A percentile compares a stretch with the other conserved stretches of the same genome.
phyloP scores from a whole-genome alignment of 31 red algal species.

The Odonthalia washingtoniensis region DNA sequence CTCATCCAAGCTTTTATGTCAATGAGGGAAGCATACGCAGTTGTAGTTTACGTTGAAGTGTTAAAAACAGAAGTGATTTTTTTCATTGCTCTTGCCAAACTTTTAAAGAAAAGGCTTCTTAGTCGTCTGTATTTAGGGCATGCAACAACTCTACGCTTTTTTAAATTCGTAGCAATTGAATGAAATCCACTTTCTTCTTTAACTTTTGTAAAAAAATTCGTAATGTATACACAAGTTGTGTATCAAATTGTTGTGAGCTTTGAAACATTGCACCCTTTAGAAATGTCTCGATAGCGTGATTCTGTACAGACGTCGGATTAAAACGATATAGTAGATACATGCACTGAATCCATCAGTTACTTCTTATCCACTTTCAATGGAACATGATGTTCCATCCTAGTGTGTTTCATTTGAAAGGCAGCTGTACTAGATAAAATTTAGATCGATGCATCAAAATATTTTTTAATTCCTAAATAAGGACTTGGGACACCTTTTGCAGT shows the following conservation, averaged over 20 bases:
- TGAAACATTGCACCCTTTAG: constrained; percentile 43
- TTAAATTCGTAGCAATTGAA: constrained; percentile 61
- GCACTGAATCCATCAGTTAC: constrained; percentile 1
- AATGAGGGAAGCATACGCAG: too few species aligned
- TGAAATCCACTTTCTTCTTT: constrained; percentile 21
- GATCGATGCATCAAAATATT: constrained; percentile 31
- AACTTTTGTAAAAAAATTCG: constrained; percentile 47
- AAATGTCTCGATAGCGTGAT: constrained; percentile 43
- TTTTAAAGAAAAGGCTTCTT: constrained; percentile 23
- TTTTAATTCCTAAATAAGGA: constrained; percentile 24
- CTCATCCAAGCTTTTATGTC: constrained; percentile 61
- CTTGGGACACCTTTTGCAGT: constrained; percentile 13
- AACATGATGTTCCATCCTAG: constrained; percentile 43
- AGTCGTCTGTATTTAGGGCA: constrained; percentile 41
- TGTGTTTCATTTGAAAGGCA: too few species aligned
- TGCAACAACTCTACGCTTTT: constrained; percentile 65
- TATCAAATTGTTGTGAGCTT: constrained; percentile 56
- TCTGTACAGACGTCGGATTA: constrained; percentile 1
- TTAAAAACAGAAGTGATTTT: too few species aligned
- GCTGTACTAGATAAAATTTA: constrained; percentile 54
- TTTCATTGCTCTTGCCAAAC: background rate
- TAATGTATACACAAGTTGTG: constrained; percentile 26
- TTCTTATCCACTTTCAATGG: background rate
- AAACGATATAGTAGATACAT: constrained; percentile 55
- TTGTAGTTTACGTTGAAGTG: too few species aligned